Evolutionary conservation across 768 basidiomycete genomes (phyloP).

Genomic region (Mycena metata): DNA sequence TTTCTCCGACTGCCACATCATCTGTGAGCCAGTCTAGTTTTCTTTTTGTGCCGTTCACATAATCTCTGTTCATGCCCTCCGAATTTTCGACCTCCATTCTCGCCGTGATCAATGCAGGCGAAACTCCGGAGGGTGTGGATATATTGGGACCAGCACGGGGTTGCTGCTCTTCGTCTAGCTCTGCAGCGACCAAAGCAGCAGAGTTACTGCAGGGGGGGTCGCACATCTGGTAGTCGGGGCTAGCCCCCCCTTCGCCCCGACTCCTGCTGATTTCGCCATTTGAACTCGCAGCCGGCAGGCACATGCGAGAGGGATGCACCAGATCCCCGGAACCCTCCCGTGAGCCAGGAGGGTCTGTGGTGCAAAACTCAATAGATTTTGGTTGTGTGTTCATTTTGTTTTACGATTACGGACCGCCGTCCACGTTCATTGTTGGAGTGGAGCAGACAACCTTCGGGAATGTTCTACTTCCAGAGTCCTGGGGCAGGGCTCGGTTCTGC

Average conservation of each 20-base stretch:
- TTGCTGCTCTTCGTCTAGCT: conserved; percentile 21
- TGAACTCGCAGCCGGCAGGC: conserved; percentile 28
- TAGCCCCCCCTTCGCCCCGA: too few relatives aligned
- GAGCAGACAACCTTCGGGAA: too few relatives aligned
- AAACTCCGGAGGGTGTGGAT: conserved; percentile 1
- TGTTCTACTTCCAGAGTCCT: too few relatives aligned
- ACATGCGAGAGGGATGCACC: conserved; percentile 24
- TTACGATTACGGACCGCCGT: conserved; percentile 25
- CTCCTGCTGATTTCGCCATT: conserved; percentile 26
- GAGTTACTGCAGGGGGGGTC: conserved; percentile 24
- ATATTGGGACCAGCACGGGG: conserved; percentile 13
- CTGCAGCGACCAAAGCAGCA: conserved; percentile 18
- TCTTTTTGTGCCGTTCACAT: conserved; percentile 22
- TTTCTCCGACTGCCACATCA: not conserved
- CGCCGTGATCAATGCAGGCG: conserved; percentile 2
- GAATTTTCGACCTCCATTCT: conserved; percentile 7
- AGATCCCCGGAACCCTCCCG: conserved; percentile 31
- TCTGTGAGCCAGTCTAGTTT: conserved; percentile 23
- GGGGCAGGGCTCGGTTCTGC: too few relatives aligned
- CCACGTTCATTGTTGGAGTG: too few relatives aligned
- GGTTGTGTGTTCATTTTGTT: conserved; percentile 12
- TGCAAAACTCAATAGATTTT: too few relatives aligned
- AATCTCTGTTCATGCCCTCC: not conserved
- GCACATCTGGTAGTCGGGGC: too few relatives aligned
- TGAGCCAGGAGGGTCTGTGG: conserved; percentile 22